Conservation (phyloP, 768 basidiomycete genomes). For the Cubamyces sp. region DNA sequence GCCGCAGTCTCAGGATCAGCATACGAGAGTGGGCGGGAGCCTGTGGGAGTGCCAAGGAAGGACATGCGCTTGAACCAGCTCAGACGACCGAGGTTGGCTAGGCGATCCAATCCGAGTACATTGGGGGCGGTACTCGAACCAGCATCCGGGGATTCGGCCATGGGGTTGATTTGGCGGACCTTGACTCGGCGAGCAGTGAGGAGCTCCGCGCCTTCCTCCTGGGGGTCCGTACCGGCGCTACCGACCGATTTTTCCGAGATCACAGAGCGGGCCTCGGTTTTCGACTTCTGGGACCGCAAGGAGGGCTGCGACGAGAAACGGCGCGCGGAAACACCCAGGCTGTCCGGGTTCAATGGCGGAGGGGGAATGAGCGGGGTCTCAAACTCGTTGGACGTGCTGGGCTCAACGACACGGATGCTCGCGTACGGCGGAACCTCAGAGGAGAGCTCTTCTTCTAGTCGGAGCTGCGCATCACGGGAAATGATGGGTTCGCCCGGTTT, state of each 20-base stretch:
- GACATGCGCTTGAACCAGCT: conserved; percentile 62
- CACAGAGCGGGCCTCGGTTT: conserved; percentile 30
- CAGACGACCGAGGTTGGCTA: conserved; percentile 49
- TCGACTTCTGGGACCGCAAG: conserved; percentile 21
- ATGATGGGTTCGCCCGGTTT: conserved; percentile 42
- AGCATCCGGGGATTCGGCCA: conserved; percentile 8
- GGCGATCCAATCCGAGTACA: conserved; percentile 50
- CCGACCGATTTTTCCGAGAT: conserved; percentile 33
- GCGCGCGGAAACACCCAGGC: conserved; percentile 27
- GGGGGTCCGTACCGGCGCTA: conserved; percentile 39
- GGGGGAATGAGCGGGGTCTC: conserved; percentile 45
- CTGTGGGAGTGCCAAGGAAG: conserved; percentile 18
- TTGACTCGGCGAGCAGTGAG: conserved; percentile 54
- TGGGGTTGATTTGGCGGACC: conserved; percentile 38
- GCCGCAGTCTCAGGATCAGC: conserved; percentile 7
- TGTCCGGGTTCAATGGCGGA: conserved; percentile 41
- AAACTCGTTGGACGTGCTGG: conserved; percentile 28
- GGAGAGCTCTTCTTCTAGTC: conserved; percentile 38
- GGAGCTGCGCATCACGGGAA: conserved; percentile 40
- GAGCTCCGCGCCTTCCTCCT: conserved; percentile 50
- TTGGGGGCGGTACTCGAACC: conserved; percentile 26
- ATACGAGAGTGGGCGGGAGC: conserved; percentile 10
- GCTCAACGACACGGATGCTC: conserved; percentile 31
- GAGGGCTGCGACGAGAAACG: conserved; percentile 15
- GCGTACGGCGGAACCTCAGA: conserved; percentile 33